phyloP scores from a whole-genome alignment of 2,329 filamentous ascomycete genomes.

The Penicillium sp. region DNA sequence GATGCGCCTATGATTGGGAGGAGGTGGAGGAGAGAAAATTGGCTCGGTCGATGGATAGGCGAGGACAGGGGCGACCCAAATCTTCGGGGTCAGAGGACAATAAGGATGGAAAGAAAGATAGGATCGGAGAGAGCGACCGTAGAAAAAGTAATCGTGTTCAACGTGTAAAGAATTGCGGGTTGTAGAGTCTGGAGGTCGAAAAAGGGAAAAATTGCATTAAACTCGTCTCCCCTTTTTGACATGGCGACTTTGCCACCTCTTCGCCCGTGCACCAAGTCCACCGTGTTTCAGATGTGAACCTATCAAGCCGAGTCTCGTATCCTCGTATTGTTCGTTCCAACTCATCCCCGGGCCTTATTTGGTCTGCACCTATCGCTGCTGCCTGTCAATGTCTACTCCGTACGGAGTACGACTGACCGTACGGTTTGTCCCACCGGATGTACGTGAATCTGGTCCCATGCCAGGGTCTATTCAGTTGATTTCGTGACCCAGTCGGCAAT shows the following conservation, averaged over 20 bases:
- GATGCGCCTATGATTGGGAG: not conserved
- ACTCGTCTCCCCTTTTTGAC: not conserved
- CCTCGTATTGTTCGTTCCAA: not conserved
- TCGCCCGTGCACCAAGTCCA: not conserved
- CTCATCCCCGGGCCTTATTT: not conserved
- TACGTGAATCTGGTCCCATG: not conserved
- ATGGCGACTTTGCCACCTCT: not conserved
- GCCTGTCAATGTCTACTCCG: too few species aligned
- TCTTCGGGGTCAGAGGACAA: not conserved
- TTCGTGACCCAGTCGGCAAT: not conserved
- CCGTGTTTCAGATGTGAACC: not conserved
- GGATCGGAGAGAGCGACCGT: not conserved
- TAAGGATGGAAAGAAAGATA: not conserved
- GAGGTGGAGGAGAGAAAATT: not conserved
- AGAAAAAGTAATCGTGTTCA: not conserved
- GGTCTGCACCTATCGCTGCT: not conserved
- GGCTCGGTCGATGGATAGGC: not conserved
- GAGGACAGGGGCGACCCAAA: not conserved
- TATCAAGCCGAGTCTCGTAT: constrained; percentile 3
- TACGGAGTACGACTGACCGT: too few species aligned
- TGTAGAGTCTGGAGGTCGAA: not conserved
- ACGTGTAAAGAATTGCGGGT: not conserved
- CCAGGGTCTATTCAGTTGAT: not conserved
- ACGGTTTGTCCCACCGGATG: not conserved
- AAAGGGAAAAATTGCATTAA: not conserved